A percentile compares a stretch with the other conserved stretches of the same genome.
Evolutionary conservation across 169 alveolate genomes (phyloP).

Genomic region (Plasmodium gaboni): DNA sequence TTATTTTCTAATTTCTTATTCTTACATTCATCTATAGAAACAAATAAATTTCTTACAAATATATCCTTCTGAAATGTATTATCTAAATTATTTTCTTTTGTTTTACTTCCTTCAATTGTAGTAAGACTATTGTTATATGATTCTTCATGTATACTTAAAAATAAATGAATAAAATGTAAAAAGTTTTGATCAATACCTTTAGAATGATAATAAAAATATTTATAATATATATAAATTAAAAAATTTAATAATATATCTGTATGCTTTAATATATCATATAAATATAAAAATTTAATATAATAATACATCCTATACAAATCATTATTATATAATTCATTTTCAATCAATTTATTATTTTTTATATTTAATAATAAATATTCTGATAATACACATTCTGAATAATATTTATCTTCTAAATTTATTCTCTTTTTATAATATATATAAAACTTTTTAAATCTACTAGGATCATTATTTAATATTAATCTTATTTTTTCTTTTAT

Average conservation of each 20-base stretch:
- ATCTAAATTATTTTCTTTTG: slow-evolving; percentile 9
- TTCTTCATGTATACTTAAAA: slow-evolving; percentile 67
- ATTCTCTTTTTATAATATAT: slow-evolving; percentile 7
- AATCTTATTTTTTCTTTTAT: not conserved
- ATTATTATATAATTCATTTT: slow-evolving; percentile 26
- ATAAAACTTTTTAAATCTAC: slow-evolving; percentile 34
- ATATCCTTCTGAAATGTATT: not conserved
- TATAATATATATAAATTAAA: slow-evolving; percentile 66
- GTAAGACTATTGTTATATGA: slow-evolving; percentile 34
- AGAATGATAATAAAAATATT: slow-evolving; percentile 61
- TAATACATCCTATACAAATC: slow-evolving; percentile 31
- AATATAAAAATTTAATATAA: slow-evolving; percentile 60
- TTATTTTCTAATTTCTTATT: no score
- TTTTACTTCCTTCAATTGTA: slow-evolving; percentile 6
- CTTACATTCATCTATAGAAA: no score
- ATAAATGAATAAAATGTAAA: slow-evolving; percentile 57
- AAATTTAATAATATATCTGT: slow-evolving; percentile 40
- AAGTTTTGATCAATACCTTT: slow-evolving; percentile 15
- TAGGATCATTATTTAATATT: slow-evolving; percentile 47
- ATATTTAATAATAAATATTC: slow-evolving; percentile 51
- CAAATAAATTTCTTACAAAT: no score
- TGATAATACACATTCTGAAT: slow-evolving; percentile 47
- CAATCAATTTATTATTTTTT: slow-evolving; percentile 9
- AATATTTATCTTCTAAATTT: slow-evolving; percentile 62
- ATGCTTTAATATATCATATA: slow-evolving; percentile 36